These are phyloP conservation scores for Cyberlindnera meyerae DNA, from an alignment of 805 yeast genomes.

Conservation along the genomic window DNA sequence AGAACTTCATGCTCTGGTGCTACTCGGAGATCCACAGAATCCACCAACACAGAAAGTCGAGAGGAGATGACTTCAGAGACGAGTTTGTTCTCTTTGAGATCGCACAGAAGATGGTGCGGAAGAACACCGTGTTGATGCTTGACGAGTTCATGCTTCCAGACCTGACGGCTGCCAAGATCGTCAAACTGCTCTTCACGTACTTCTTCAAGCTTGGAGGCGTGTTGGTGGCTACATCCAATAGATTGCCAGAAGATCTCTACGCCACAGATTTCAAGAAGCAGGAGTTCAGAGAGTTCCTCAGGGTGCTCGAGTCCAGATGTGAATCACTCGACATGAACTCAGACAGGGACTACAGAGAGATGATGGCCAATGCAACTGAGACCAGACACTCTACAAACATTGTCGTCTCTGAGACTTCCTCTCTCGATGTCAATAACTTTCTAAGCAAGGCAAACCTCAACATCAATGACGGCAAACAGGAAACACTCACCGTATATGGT, in stretches of 20 bases:
- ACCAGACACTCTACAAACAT: conserved; percentile 21
- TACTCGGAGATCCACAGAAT: conserved; percentile 56
- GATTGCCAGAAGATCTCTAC: conserved; percentile 68
- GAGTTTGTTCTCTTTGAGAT: conserved; percentile 63
- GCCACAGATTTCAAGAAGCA: conserved; percentile 57
- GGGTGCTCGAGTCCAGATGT: conserved; percentile 55
- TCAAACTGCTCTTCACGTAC: conserved; percentile 59
- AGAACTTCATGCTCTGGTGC: conserved; percentile 65
- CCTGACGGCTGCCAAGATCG: conserved; percentile 65
- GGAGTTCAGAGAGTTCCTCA: conserved; percentile 53
- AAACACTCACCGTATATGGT: conserved; percentile 49
- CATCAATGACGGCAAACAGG: conserved; percentile 8
- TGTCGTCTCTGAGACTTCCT: conserved; percentile 36
- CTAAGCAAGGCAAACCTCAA: conserved; percentile 6
- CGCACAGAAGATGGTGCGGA: conserved; percentile 56
- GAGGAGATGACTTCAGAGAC: conserved; percentile 40
- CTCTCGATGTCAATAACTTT: conserved; percentile 1
- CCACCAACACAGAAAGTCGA: conserved; percentile 24
- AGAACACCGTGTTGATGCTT: conserved; percentile 53
- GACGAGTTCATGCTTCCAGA: conserved; percentile 80
- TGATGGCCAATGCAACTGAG: conserved; percentile 4
- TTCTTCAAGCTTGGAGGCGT: conserved; percentile 74
- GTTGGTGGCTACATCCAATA: conserved; percentile 66
- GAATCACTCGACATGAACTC: conserved; percentile 59
- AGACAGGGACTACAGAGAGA: conserved; percentile 46